Percentiles rank a stretch among this genome's conserved stretches.
These are phyloP conservation scores for Phytophthora pinifolia DNA, from an alignment of 352 stramenopile genomes.

Conservation along the genomic window DNA sequence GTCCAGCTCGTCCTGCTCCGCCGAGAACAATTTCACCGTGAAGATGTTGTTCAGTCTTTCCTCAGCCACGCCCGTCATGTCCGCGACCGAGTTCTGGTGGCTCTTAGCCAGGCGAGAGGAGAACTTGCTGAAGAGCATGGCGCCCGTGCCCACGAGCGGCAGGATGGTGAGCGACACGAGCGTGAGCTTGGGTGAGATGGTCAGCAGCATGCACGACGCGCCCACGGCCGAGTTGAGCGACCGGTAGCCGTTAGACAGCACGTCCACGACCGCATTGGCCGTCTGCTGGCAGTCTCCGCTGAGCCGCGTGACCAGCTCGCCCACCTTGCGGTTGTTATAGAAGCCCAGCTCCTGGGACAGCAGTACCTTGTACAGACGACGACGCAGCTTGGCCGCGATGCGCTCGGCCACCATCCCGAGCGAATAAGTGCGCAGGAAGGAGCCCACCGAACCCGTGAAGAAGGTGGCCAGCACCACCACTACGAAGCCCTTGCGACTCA, in stretches of 20 bases:
- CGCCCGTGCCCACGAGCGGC: constrained; percentile 69
- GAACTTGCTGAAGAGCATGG: constrained; percentile 86
- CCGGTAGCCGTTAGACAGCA: constrained; percentile 85
- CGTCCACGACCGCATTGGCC: constrained; percentile 87
- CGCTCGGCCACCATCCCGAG: constrained; percentile 87
- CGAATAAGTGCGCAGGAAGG: constrained; percentile 88
- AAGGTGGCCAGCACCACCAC: constrained; percentile 86
- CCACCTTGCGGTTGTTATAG: constrained; percentile 80
- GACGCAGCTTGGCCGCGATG: constrained; percentile 79
- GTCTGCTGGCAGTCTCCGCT: constrained; percentile 88
- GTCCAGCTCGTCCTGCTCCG: constrained; percentile 65
- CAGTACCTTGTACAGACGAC: constrained; percentile 72
- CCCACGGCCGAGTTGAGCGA: constrained; percentile 89
- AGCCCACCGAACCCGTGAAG: constrained; percentile 78
- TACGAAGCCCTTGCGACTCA: constrained; percentile 88
- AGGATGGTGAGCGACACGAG: constrained; percentile 86
- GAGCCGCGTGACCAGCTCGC: constrained; percentile 85
- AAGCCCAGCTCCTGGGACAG: constrained; percentile 85
- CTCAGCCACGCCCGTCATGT: constrained; percentile 81
- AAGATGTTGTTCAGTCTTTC: constrained; percentile 89
- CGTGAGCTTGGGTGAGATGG: constrained; percentile 89
- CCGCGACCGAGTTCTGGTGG: constrained; percentile 76
- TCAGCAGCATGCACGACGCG: constrained; percentile 87
- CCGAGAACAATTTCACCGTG: constrained; percentile 89
- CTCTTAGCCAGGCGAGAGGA: constrained; percentile 75